These are phyloP conservation scores for Pyrenula aspistea DNA, from an alignment of 495 filamentous ascomycete species.

Conservation along the genomic window DNA sequence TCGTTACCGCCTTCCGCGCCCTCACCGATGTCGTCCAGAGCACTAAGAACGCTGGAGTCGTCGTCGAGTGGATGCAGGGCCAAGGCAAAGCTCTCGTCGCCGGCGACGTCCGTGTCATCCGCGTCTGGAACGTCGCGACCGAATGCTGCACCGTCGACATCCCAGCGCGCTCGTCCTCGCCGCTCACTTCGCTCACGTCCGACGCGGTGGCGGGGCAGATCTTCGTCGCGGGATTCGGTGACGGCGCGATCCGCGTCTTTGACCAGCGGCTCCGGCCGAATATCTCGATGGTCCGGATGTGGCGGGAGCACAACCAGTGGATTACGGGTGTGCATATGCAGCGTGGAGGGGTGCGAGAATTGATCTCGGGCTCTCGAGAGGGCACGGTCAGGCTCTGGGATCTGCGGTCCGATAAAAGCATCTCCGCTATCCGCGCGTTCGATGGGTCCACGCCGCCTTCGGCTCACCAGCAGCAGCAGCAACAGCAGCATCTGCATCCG, in stretches of 20 bases:
- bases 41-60: constrained; percentile 85
- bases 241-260: constrained; percentile 91
- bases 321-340: constrained; percentile 95
- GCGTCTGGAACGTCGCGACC: constrained; percentile 87
- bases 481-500: constrained; percentile 19
- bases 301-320: constrained; percentile 93
- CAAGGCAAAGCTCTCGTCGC: constrained; percentile 87
- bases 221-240: constrained; percentile 91
- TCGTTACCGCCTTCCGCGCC: constrained; percentile 87
- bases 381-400: constrained; percentile 96
- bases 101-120: constrained; percentile 88
- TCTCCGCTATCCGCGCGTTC: not conserved
- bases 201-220: constrained; percentile 95
- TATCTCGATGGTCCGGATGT: constrained; percentile 83
- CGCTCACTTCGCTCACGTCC: constrained; percentile 88
- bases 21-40: constrained; percentile 84
- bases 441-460: not conserved
- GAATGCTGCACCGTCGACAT: constrained; percentile 91
- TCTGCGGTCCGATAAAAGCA: constrained; percentile 57
- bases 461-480: not conserved
- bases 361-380: constrained; percentile 75
- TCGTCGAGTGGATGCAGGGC: constrained; percentile 98
- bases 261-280: constrained; percentile 74
- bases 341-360: constrained; percentile 80
- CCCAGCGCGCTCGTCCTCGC: constrained; percentile 86